Evolutionary conservation across 768 basidiomycete genomes (phyloP).

Genomic region (Suillus luteus): DNA sequence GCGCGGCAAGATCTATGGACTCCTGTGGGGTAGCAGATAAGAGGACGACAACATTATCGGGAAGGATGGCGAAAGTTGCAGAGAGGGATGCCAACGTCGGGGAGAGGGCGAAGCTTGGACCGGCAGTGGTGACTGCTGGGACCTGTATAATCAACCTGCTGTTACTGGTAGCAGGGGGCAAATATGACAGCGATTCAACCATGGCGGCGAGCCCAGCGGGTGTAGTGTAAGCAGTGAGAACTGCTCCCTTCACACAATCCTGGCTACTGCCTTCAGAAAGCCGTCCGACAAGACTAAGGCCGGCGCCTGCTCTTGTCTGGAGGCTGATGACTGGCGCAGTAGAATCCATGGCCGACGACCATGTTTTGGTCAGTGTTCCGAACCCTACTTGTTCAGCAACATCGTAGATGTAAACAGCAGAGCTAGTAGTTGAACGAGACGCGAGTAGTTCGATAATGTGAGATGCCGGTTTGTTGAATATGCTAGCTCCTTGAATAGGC

Average conservation of each 20-base stretch:
- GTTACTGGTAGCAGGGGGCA: slow-evolving; percentile 61
- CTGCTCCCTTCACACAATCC: slow-evolving; percentile 57
- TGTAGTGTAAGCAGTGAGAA: slow-evolving; percentile 81
- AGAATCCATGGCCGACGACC: slow-evolving; percentile 46
- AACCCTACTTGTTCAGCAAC: slow-evolving; percentile 85
- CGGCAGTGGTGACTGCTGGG: slow-evolving; percentile 68
- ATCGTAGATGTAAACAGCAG: slow-evolving; percentile 79
- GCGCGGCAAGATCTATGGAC: slow-evolving; percentile 70
- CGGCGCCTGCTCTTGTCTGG: slow-evolving; percentile 86
- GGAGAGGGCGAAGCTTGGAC: slow-evolving; percentile 66
- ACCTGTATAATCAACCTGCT: slow-evolving; percentile 84
- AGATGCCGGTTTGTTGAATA: slow-evolving; percentile 47
- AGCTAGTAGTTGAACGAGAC: slow-evolving; percentile 55
- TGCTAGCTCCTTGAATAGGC: slow-evolving; percentile 6
- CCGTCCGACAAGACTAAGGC: slow-evolving; percentile 75
- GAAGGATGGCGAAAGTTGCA: slow-evolving; percentile 59
- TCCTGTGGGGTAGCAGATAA: slow-evolving; percentile 87
- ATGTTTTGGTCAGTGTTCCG: slow-evolving; percentile 69
- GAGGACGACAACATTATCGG: slow-evolving; percentile 68
- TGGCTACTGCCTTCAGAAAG: slow-evolving; percentile 78
- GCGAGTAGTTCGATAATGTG: slow-evolving; percentile 69
- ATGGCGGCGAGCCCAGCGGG: slow-evolving; percentile 83
- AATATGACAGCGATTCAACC: slow-evolving; percentile 72
- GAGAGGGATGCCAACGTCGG: slow-evolving; percentile 76
- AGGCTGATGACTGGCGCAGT: slow-evolving; percentile 63